Base-by-base conservation (phyloP, 179 eudicot species). In the Drosera spatulata region DNA sequence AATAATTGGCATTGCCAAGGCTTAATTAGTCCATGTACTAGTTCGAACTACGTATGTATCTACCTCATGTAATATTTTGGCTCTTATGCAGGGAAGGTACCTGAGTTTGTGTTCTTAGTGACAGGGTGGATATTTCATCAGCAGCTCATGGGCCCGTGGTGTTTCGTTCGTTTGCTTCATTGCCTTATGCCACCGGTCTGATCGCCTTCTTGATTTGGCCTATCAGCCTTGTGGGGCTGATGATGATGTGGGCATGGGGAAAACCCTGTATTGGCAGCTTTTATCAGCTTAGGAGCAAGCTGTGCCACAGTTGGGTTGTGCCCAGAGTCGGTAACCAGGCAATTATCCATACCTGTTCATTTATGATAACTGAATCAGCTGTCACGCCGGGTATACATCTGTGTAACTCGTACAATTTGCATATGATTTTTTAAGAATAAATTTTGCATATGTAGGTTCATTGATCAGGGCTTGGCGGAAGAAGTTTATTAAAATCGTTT, bases 261-360 rank as follows among this genome's bases (percentile, higher is more conserved):
- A 86, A 82, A 68, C 56, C 85, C 56, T 84, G 82, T 64, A 61
- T 62, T 22, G 53, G 67, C 69, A 69, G 71, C 55, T 84, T 74
- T 54, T 93, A 80, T 78, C 55, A 71, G 44, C 82, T 93, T 50
- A 81, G 82, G 37, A 80, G 80, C 10, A 79, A 69, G 40, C 63
- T 89, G 58, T 81, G 67, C 53, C 77, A 83, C n/a, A 79, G 85
- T 9, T 93, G 99, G 99, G 70, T 71, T 42, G 95, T 93, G 10
- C 99, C 99, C 11, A 83, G 99, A 61, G 80, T 74, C 39, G 99
- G 99, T 66, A 79, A 86, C 50, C 95, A 86, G 96, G 99, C 88
- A 49, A 15, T 12, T 4, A 39, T 51, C 4, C 2, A 3, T 56
- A 49, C 6, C 10, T 4, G 10, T 50, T 59, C 48, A 14, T 60